Conservation (phyloP, 176 grass and related monocot species). For the Aegilops umbellulata region DNA sequence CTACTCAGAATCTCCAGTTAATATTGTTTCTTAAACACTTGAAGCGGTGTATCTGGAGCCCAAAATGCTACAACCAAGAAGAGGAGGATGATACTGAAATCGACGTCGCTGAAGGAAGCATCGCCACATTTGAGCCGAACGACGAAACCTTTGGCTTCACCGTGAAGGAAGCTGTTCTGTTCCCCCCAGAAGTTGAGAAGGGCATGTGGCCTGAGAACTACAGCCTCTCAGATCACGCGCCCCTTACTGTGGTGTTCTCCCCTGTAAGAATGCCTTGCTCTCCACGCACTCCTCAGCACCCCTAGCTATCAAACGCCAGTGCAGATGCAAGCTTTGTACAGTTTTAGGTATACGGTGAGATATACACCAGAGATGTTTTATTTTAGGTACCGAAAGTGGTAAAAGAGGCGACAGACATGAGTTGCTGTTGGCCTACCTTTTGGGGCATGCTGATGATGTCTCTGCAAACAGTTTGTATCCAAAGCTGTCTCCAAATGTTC, state of each 20-base stretch:
- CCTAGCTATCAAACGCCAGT: constrained; percentile 20
- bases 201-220: constrained; percentile 90
- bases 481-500: constrained; percentile 13
- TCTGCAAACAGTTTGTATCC: constrained; percentile 5
- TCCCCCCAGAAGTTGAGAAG: constrained; percentile 82
- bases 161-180: constrained; percentile 86
- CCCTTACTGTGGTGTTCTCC: constrained; percentile 82
- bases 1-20: background rate
- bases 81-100: constrained; percentile 38
- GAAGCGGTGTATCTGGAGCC: constrained; percentile 61
- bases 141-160: constrained; percentile 62
- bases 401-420: constrained; percentile 25
- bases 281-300: constrained; percentile 10
- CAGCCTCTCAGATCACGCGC: constrained; percentile 88
- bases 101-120: constrained; percentile 2
- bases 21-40: constrained; percentile 21
- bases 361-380: constrained; percentile 8
- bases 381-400: constrained; percentile 15
- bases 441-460: background rate
- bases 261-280: constrained; percentile 61
- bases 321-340: constrained; percentile 21
- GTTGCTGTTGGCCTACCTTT: constrained; percentile 9
- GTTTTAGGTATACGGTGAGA: constrained; percentile 24
- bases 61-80: constrained; percentile 36
- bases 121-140: constrained; percentile 5